These are phyloP conservation scores for Saccharomyces kudriavzevii DNA, from an alignment of 805 yeast genomes.

Conservation along the genomic window DNA sequence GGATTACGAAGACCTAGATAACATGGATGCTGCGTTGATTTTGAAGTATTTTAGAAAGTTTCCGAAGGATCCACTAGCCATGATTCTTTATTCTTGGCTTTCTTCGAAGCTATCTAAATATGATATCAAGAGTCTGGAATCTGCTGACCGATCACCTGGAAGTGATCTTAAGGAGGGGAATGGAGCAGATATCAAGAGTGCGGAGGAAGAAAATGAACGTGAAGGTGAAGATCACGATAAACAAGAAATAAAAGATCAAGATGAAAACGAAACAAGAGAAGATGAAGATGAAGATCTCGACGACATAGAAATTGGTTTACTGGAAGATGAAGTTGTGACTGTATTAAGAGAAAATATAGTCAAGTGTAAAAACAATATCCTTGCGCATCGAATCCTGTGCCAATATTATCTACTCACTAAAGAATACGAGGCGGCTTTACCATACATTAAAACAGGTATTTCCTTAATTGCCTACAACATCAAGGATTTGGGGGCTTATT, in stretches of 20 bases:
- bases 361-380: slow-evolving; percentile 38
- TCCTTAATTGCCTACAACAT: slow-evolving; percentile 42
- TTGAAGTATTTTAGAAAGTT: slow-evolving; percentile 48
- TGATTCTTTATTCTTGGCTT: slow-evolving; percentile 52
- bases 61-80: slow-evolving; percentile 53
- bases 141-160: slow-evolving; percentile 10
- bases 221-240: slow-evolving; percentile 8
- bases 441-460: slow-evolving; percentile 53
- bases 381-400: slow-evolving; percentile 60
- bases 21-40: slow-evolving; percentile 41
- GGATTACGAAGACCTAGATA: slow-evolving; percentile 45
- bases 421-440: slow-evolving; percentile 57
- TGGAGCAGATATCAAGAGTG: slow-evolving; percentile 5
- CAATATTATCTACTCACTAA: slow-evolving; percentile 50
- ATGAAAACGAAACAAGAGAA: slow-evolving; percentile 4
- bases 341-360: slow-evolving; percentile 46
- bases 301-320: slow-evolving; percentile 9
- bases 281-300: slow-evolving; percentile 19
- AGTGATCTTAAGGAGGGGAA: slow-evolving; percentile 23
- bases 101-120: slow-evolving; percentile 65
- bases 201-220: neutral
- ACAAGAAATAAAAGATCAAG: slow-evolving; percentile 4
- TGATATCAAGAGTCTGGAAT: slow-evolving; percentile 28
- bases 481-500: slow-evolving; percentile 38
- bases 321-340: slow-evolving; percentile 42